Evolutionary conservation across 441 rosid species (phyloP), one percentile per base, ranked within the genome.

Genomic region (Erodium moschatum): DNA sequence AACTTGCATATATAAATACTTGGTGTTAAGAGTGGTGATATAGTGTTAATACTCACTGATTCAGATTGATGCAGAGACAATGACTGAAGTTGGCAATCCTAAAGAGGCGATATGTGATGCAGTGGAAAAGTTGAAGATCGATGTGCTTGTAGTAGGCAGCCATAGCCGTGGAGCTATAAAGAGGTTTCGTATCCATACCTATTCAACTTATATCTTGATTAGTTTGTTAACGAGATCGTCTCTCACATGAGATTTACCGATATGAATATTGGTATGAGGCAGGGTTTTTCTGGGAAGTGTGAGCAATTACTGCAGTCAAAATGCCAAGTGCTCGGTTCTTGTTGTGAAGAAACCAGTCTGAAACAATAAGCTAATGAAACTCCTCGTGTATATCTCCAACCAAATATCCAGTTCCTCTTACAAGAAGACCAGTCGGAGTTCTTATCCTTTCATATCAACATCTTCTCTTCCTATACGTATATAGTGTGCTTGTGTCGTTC

Each of bases 71-170:
- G 86, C 81, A 33, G 84, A 75, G 74, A 79, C 77, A 31, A 33
- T 80, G 66, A 74, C 84, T 67, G 90, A 86, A 65, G 15, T 65
- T 58, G 96, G 97, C 15, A 81, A 83, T 48, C 91, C 97, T 11
- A 84, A 81, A 69, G 79, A 80, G 8, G 74, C 67, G 0, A 85
- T 92, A 64, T 87, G 93, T 67, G 87, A 85, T 18, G 85, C 83
- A 29, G 89, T 70, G 8, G 90, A 88, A 65, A 86, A 88, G 83
- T 83, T 76, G 31, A 77, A 83, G 15, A 74, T 82, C 74, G 67
- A 83, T 24, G 75, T 89, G 61, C 95, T 81, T 60, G 35, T 87
- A 0, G 31, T 92, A 64, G 96, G 97, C 13, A 88, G 91, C 70
- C 73, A 86, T 69, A 78, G 88, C 50, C 84, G 86, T 66, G 88